Conservation (phyloP, 1,284 basidiomycete genomes). For the Pseudozyma sp. region DNA sequence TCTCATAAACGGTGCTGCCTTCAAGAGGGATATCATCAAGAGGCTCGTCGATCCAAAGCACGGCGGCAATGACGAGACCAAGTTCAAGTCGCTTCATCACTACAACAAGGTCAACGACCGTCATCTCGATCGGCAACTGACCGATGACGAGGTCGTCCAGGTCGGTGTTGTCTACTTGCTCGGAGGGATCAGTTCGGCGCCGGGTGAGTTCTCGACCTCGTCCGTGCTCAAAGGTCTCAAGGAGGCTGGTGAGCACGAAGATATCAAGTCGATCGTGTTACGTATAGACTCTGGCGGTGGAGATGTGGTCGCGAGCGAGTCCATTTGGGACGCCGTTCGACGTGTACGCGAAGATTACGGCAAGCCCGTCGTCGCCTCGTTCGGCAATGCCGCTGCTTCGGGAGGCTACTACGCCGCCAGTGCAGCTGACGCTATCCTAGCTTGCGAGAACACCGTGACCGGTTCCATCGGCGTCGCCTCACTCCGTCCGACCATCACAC, state of each 20-base stretch:
- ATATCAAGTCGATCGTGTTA: conserved; percentile 69
- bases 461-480: conserved; percentile 70
- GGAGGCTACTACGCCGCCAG: conserved; percentile 69
- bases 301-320: conserved; percentile 70
- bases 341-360: conserved; percentile 66
- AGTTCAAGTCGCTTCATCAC: conserved; percentile 57
- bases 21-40: conserved; percentile 67
- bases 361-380: conserved; percentile 70
- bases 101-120: conserved; percentile 52
- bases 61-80: conserved; percentile 49
- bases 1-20: conserved; percentile 67
- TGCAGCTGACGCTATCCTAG: conserved; percentile 67
- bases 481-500: conserved; percentile 69
- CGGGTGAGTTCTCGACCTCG: conserved; percentile 65
- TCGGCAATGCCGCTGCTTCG: conserved; percentile 69
- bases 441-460: conserved; percentile 69
- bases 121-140: conserved; percentile 46
- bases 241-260: conserved; percentile 69
- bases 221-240: conserved; percentile 69
- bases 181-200: conserved; percentile 66
- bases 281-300: conserved; percentile 71
- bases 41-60: conserved; percentile 50
- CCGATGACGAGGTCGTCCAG: conserved; percentile 62
- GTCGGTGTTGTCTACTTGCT: conserved; percentile 70
- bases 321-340: conserved; percentile 70